These are phyloP conservation scores for Hypseocharis bilobata DNA, from an alignment of 441 rosid genomes.

Conservation along the genomic window DNA sequence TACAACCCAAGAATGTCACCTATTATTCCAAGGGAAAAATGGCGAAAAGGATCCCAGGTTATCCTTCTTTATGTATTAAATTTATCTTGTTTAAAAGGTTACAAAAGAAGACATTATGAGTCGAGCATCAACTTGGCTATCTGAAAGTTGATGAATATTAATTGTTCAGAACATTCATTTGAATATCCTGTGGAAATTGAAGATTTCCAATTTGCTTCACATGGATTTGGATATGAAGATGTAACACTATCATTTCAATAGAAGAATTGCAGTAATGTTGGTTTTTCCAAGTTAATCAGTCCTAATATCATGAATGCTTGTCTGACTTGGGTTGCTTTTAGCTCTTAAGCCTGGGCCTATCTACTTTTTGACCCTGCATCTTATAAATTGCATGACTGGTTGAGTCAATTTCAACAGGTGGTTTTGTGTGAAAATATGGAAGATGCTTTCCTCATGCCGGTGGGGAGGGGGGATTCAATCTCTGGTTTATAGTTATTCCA, in stretches of 20 bases:
- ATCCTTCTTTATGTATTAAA: neutral
- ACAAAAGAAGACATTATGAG: too few relatives aligned
- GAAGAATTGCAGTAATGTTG: neutral
- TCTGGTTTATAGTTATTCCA: neutral
- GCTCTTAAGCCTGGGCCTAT: neutral
- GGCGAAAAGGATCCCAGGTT: conserved; percentile 97
- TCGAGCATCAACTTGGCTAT: conserved; percentile 1
- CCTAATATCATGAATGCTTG: neutral
- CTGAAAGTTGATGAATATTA: neutral
- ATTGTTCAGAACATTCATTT: neutral
- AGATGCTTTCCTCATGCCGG: neutral
- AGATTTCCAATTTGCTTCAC: conserved; percentile 1
- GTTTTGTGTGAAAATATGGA: neutral
- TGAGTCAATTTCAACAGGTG: neutral
- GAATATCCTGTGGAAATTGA: neutral
- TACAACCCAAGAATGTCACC: conserved; percentile 70
- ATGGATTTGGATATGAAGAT: neutral
- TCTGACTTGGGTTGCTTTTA: neutral
- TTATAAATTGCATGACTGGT: neutral
- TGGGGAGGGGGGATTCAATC: neutral
- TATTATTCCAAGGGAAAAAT: conserved; percentile 44
- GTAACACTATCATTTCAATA: neutral
- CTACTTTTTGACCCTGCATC: neutral
- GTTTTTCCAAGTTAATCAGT: neutral
- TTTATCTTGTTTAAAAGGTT: neutral